Conservation (phyloP, 805 yeast species). For the Metschnikowia bowlesiae region DNA sequence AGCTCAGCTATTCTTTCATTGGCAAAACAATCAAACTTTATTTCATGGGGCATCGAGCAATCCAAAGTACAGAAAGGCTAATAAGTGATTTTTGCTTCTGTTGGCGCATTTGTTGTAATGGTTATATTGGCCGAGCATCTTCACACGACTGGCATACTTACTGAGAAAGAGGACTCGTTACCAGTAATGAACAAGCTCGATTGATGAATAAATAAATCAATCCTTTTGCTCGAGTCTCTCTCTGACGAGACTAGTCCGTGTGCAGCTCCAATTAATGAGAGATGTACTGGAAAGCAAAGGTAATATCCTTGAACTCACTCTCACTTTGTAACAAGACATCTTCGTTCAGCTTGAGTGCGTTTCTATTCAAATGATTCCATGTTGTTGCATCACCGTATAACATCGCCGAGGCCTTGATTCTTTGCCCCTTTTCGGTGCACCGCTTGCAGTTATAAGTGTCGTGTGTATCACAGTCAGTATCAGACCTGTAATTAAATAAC, state of each 20-base stretch:
- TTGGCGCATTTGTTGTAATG: conserved; percentile 37
- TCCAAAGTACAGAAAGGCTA: conserved; percentile 48
- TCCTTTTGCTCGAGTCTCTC: neutral
- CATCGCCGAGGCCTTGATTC: conserved; percentile 72
- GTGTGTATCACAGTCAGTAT: conserved; percentile 84
- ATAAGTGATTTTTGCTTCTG: conserved; percentile 54
- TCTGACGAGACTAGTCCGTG: neutral
- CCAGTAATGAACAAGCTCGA: neutral
- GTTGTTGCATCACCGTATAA: conserved; percentile 96
- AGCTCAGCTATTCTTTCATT: conserved; percentile 58
- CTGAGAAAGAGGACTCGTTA: neutral
- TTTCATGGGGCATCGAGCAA: conserved; percentile 50
- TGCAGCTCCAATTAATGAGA: conserved; percentile 51
- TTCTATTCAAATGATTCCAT: conserved; percentile 85
- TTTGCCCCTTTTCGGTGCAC: conserved; percentile 58
- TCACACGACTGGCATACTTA: conserved; percentile 21
- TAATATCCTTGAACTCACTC: conserved; percentile 58
- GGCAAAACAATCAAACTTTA: conserved; percentile 57
- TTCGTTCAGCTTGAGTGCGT: conserved; percentile 57
- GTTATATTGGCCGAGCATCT: conserved; percentile 40
- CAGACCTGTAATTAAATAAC: conserved; percentile 64
- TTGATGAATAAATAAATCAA: neutral
- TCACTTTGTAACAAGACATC: conserved; percentile 80
- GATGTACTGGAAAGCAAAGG: conserved; percentile 89
- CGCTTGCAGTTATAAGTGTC: conserved; percentile 86